phyloP scores from a whole-genome alignment of 345 rosid genomes.

The Populus pruinosa region DNA sequence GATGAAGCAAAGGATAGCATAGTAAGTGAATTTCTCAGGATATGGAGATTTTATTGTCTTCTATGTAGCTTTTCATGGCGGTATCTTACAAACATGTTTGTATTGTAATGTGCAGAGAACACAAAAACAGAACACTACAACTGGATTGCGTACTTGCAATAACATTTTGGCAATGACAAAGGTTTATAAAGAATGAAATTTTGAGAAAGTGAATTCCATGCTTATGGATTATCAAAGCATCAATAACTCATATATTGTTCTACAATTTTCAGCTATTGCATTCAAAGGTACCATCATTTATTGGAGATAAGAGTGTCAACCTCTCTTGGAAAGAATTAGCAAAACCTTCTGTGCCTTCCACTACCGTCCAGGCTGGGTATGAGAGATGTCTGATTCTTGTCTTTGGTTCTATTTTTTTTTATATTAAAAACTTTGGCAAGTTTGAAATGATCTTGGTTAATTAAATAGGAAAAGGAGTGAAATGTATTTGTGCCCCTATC shows the following conservation, averaged over 20 bases:
- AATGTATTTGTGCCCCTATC: not conserved
- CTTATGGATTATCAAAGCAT: not conserved
- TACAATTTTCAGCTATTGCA: constrained; percentile 67
- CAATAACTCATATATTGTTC: constrained; percentile 11
- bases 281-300: constrained; percentile 78
- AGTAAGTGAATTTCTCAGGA: constrained; percentile 46
- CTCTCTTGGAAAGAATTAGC: constrained; percentile 91
- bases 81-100: constrained; percentile 2
- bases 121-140: constrained; percentile 78
- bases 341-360: constrained; percentile 51
- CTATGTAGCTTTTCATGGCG: not conserved
- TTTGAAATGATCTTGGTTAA: not conserved
- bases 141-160: constrained; percentile 89
- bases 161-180: constrained; percentile 94
- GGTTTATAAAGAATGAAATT: constrained; percentile 39
- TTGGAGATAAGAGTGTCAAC: constrained; percentile 80
- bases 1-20: constrained; percentile 80
- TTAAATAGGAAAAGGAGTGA: not conserved
- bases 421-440: too few relatives aligned
- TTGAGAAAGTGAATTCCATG: not conserved
- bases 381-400: constrained; percentile 7
- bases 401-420: not conserved
- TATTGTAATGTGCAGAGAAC: constrained; percentile 56
- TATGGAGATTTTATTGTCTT: not conserved
- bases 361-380: constrained; percentile 57